Base-by-base conservation (phyloP, 2,329 filamentous ascomycete genomes). In the Colletotrichum brevisporum region DNA sequence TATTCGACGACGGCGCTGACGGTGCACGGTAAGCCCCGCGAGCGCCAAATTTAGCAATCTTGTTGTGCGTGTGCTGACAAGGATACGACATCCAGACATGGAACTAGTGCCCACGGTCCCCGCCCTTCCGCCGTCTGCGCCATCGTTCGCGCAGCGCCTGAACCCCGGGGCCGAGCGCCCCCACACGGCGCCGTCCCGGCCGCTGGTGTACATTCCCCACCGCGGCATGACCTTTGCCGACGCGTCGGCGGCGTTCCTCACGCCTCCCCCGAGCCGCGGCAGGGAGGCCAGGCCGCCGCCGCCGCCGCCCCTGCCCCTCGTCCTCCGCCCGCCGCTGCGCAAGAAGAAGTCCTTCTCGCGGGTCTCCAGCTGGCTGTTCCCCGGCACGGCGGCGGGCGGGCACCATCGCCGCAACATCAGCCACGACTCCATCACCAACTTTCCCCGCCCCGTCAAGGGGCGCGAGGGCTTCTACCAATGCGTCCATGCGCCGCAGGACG, bases 321-420 rank as follows among this genome's bases (percentile, higher is more conserved):
- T 89, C 16, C 82, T 89, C 64, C 85, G 86, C n/a, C 88, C 88
- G 8, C 87, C 88, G 2, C 76, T 91, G 70, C 82, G 89, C 67
- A 91, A 91, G 82, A 91, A 90, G 82, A 91, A 91, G 75, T 90
- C 89, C 0, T 91, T 91, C 75, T 89, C 88, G 10, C 83, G 85
- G 16, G 86, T 91, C 9, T 90, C 89, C 3, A 84, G 78, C 72
- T 91, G 89, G 88, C 80, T 91, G 27, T 88, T 86, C 72, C 82
- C 85, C 52, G 76, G 78, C 18, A 73, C 75, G 39, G 74, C 63
- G 54, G 63, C 48, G 5, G 55, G 54, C n/a, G 73, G 80, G 43
- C 73, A 78, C 53, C 76, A 81, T 65, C 77, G 78, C 61, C 78
- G 78, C 18, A 81, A 83, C 58, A 76, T 83, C 58, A 83, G 82